A percentile compares a stretch with the other conserved stretches of the same genome.
phyloP scores from a whole-genome alignment of 371 early-diverging fungal species.

The Mucor velutinosus region DNA sequence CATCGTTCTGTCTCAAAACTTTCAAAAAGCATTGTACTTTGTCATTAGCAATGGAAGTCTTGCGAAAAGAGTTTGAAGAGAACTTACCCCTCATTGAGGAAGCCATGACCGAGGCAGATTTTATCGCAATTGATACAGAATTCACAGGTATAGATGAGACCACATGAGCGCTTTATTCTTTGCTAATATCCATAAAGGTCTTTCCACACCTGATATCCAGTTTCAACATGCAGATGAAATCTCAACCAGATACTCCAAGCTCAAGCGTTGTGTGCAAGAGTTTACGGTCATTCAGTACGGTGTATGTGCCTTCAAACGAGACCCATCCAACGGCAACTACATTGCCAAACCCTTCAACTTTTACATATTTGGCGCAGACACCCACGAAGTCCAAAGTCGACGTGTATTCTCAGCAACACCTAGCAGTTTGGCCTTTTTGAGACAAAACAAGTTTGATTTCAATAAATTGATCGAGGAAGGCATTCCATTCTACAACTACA shows the following conservation, averaged over 20 bases:
- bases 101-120: conserved; percentile 71
- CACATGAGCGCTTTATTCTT: neutral
- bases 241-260: conserved; percentile 64
- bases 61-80: conserved; percentile 61
- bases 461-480: conserved; percentile 61
- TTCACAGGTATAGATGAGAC: conserved; percentile 66
- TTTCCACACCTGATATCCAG: conserved; percentile 19
- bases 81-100: conserved; percentile 58
- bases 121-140: conserved; percentile 85
- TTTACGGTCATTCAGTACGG: conserved; percentile 81
- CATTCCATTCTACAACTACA: conserved; percentile 45
- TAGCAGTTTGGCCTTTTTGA: conserved; percentile 55
- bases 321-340: conserved; percentile 46
- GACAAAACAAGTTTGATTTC: conserved; percentile 76
- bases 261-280: conserved; percentile 50
- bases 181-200: conserved; percentile 21
- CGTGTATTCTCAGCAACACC: conserved; percentile 65
- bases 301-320: conserved; percentile 69
- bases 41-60: conserved; percentile 69
- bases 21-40: neutral
- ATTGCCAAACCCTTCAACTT: conserved; percentile 84
- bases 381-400: conserved; percentile 35
- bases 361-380: conserved; percentile 75
- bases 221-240: conserved; percentile 42
- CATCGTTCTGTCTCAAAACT: neutral